phyloP scores from a whole-genome alignment of 371 early-diverging fungal genomes.

The Apophysomyces elegans region DNA sequence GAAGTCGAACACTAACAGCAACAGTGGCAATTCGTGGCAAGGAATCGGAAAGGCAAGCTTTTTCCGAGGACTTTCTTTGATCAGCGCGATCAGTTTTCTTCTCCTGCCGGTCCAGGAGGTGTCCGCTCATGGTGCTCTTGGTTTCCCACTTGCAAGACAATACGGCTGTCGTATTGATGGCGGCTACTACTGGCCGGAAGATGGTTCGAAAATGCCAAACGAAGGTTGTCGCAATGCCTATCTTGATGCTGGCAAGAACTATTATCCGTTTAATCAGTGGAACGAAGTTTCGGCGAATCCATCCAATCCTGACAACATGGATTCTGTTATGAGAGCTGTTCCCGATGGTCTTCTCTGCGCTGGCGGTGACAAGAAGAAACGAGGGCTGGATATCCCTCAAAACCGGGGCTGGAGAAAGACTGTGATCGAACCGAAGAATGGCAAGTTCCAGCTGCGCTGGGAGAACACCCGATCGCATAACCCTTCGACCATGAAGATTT shows the following conservation, averaged over 20 bases:
- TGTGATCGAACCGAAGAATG: not conserved
- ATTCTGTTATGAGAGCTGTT: not conserved
- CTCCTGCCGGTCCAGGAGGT: conserved; percentile 4
- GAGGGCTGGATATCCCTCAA: not conserved
- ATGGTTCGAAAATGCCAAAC: not conserved
- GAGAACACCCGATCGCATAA: conserved; percentile 10
- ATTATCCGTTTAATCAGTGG: conserved; percentile 8
- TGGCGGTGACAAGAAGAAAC: not conserved
- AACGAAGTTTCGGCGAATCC: conserved; percentile 11
- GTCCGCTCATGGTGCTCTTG: conserved; percentile 9
- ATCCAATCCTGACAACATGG: not conserved
- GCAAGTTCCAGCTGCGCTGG: conserved; percentile 10
- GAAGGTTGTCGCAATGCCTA: conserved; percentile 4
- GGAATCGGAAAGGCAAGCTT: too few relatives aligned
- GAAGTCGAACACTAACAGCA: too few relatives aligned
- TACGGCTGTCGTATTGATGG: conserved; percentile 5
- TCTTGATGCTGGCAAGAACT: conserved; percentile 4
- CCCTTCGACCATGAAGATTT: conserved; percentile 5
- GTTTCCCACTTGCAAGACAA: conserved; percentile 11
- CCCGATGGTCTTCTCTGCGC: conserved; percentile 6
- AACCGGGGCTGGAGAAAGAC: not conserved
- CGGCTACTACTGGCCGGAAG: conserved; percentile 8
- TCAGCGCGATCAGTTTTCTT: not conserved
- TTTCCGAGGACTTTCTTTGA: too few relatives aligned
- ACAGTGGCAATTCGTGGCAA: too few relatives aligned